Base-by-base conservation (phyloP, 371 early-diverging fungal genomes). In the Mortierella sp. region DNA sequence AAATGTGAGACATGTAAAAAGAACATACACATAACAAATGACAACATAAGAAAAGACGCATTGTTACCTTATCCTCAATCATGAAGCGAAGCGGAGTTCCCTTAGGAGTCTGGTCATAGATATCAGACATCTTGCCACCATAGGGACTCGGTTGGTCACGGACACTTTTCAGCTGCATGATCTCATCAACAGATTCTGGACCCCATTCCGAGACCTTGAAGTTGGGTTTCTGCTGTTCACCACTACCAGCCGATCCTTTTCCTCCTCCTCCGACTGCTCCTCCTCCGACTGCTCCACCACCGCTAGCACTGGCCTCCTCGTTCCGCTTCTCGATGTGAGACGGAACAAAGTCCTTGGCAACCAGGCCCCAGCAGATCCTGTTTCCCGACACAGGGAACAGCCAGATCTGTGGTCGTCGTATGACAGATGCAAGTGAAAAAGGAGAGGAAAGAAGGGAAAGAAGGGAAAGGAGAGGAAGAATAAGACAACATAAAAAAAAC, bases 41-140 rank as follows among this genome's bases (percentile, higher is more conserved):
- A 50, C 5, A 50, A 50, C 24, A 52, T 26, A 26, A 1, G 19
- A 11, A n/a, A n/a, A n/a, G n/a, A n/a, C n/a, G n/a, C n/a, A n/a
- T n/a, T n/a, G n/a, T 34, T 76, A 73, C 73, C 76, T 80, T 80
- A 48, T 80, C 80, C 19, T 80, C 80, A 3, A 80, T 37, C 73
- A 76, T 76, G 53, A 80, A 75, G 2, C 68, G 44, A 11, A 70
- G 63, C 0, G 73, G n/a, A 6, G 68, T 73, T 11, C 73, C 80
- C 14, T 76, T 76, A 4, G 69, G 61, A 2, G 80, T 80, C 31
- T 76, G 63, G 45, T 73, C 76, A 70, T 76, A 72, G 29, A 80
- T 43, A 14, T 80, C 77, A 2, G 68, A 61, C n/a, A 80, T 47
- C 0, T 70, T 76, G 7, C 80, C 80, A 4, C 76, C 77, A 52